Base-by-base conservation (phyloP, 441 rosid genomes). In the Manihot esculenta region DNA sequence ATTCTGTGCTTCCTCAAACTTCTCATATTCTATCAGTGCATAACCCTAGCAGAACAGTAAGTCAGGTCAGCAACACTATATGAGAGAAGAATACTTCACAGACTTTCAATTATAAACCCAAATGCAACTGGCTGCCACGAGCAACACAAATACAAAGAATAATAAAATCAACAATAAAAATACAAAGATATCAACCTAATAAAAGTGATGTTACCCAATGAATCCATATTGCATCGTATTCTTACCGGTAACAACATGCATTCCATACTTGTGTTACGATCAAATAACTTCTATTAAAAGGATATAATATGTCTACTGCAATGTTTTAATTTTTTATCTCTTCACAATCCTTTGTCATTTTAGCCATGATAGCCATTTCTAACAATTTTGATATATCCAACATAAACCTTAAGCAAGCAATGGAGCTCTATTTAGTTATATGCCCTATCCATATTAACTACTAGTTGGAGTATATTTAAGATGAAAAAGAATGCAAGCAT, bases 1-100 rank as follows among this genome's bases (percentile, higher is more conserved):
- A 44, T 72, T 87, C 72, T 87, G 89, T 70, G 99, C 99, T 77
- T 93, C 97, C 84, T 95, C 99, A 30, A 77, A 84, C 78, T 82
- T 91, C 80, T 85, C 99, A 53, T 85, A 96, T 69, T 93, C 98
- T 72, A 96, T 85, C 80, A 96, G 87, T 3, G 98, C 97, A 81
- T 95, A 95, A 35, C 99, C 99, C 99, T 95, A 51, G 64, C 17
- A 67, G 56, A 44, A 63, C 10, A 69, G 72, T 8, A 63, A n/a
- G 13, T 44, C 12, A 21, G 12, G 15, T 82, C 53, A 77, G 18
- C 5, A 7, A 7, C 7, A 1, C 8, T 7, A 18, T 38, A n/a
- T 5, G 9, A 5, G 8, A 38, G 9, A 38, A 38, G 7, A 38
- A 38, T 38, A 38, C 42, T 49, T 26, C 53, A n/a, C n/a, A 54